Base-by-base conservation (phyloP, 805 yeast species). In the Zygosaccharomyces rouxii region DNA sequence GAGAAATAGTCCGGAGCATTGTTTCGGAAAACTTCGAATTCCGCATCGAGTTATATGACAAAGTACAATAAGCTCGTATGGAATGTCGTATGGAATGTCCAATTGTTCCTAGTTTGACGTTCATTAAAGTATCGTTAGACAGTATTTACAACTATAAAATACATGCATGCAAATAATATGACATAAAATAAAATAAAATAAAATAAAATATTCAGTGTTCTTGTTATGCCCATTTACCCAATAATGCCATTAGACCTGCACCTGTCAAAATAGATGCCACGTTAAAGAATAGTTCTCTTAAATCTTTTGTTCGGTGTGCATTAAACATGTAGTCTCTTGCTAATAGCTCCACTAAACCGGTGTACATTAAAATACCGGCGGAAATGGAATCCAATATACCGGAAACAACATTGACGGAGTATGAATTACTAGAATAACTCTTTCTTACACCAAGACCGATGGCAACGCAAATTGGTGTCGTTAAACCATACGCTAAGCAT, bases 401-500 rank as follows among this genome's bases (percentile, higher is more conserved):
- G 46, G 75, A 72, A 3, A 81, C 73, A 37, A 83, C 71, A 38
- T 73, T 70, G 0, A 85, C 79, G 9, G 66, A 72, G 60, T 73
- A 73, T 4, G 83, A 76, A 25, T 72, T 74, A 28, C 81, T 77
- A 29, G 76, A 71, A 59, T 81, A 84, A 3, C 79, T 60, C 14
- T 71, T 57, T 56, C 87, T 74, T 3, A 83, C 85, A 22, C 89
- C 89, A 14, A 85, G 67, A 5, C 89, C 90, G 55, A 81, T 80
- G n/a, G 86, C 89, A 52, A 81, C 77, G 11, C 84, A 75, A 44
- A 83, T 66, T 4, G 90, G 90, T 2, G 90, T 84, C 16, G 83
- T 75, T n/a, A 84, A 47, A 7, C 78, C 73, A 56, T 77, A 83
- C 7, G 69, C 79, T 22, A 71, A n/a, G 35, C 77, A 76, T 48